Percentiles rank a stretch among this genome's conserved stretches.
Evolutionary conservation across 257 asterid genomes (phyloP).

Genomic region (Coffea eugenioides): DNA sequence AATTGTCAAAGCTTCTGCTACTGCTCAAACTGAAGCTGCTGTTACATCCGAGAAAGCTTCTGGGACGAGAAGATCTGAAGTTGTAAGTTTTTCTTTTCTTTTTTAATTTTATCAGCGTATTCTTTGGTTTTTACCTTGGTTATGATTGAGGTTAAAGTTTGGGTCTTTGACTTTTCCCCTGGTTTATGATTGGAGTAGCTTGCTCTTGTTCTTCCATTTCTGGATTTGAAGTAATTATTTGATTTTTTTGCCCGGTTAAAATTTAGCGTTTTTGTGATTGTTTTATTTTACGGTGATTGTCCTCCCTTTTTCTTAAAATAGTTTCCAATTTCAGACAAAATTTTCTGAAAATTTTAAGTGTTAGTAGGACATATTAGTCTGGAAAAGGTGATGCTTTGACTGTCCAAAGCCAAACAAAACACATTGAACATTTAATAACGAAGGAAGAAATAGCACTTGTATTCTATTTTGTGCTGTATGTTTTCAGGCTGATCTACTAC

Average conservation of each 20-base stretch:
- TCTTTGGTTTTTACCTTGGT: not conserved
- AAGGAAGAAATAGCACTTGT: not conserved
- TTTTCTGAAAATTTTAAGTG: not conserved
- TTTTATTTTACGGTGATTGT: too few relatives aligned
- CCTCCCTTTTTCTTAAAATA: not conserved
- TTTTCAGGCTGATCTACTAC: too few relatives aligned
- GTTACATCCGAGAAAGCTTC: slow-evolving; percentile 34
- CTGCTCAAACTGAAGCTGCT: slow-evolving; percentile 40
- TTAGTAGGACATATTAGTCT: not conserved
- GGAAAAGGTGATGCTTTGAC: not conserved
- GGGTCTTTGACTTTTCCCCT: too few relatives aligned
- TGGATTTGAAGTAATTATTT: not conserved
- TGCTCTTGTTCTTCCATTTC: not conserved
- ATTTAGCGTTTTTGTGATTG: not conserved
- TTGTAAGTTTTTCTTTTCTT: slow-evolving; percentile 26
- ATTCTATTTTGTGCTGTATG: not conserved
- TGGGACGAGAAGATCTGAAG: slow-evolving; percentile 27
- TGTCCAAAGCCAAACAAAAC: not conserved
- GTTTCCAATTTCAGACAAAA: not conserved
- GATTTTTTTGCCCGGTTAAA: not conserved
- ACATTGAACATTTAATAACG: not conserved
- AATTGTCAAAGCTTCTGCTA: slow-evolving; percentile 44
- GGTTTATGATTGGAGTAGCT: not conserved
- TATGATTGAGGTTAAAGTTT: not conserved
- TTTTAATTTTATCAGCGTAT: not conserved